Evolutionary conservation across 1,139 yeast genomes (phyloP).

Genomic region (Kodamaea ohmeri): DNA sequence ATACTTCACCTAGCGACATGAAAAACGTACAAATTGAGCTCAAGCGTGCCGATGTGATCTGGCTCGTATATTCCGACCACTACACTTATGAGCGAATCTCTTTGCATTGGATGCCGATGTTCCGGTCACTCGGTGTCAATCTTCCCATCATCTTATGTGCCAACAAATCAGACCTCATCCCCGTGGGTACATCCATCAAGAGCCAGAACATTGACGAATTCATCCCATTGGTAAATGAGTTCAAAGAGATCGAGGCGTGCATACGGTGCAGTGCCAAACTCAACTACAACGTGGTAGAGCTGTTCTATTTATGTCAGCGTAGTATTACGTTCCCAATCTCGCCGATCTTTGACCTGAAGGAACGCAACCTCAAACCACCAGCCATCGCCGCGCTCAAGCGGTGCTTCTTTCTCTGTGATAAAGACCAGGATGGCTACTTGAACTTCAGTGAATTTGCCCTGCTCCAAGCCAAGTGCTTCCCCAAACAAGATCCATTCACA

Average conservation of each 20-base stretch:
- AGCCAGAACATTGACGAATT: conserved; percentile 66
- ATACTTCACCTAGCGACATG: conserved; percentile 71
- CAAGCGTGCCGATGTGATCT: conserved; percentile 82
- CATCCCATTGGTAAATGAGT: conserved; percentile 81
- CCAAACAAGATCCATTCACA: conserved; percentile 27
- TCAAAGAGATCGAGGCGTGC: conserved; percentile 91
- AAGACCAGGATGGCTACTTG: conserved; percentile 83
- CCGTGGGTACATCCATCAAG: conserved; percentile 22
- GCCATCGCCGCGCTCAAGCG: conserved; percentile 75
- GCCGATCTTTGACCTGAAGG: conserved; percentile 90
- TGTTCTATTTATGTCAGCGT: conserved; percentile 87
- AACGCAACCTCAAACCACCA: conserved; percentile 73
- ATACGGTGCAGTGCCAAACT: conserved; percentile 81
- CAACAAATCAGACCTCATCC: conserved; percentile 63
- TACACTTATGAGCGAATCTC: conserved; percentile 91
- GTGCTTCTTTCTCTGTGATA: conserved; percentile 80
- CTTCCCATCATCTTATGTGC: conserved; percentile 89
- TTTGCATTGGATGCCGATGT: conserved; percentile 90
- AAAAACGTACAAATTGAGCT: conserved; percentile 65
- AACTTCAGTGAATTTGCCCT: conserved; percentile 65
- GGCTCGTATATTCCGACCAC: conserved; percentile 91
- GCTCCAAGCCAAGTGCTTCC: conserved; percentile 75
- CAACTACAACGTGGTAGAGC: conserved; percentile 78
- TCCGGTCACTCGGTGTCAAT: conserved; percentile 89
- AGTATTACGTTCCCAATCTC: conserved; percentile 93